Evolutionary conservation across 2,329 filamentous ascomycete species (phyloP).

Genomic region (Neonectria punicea): DNA sequence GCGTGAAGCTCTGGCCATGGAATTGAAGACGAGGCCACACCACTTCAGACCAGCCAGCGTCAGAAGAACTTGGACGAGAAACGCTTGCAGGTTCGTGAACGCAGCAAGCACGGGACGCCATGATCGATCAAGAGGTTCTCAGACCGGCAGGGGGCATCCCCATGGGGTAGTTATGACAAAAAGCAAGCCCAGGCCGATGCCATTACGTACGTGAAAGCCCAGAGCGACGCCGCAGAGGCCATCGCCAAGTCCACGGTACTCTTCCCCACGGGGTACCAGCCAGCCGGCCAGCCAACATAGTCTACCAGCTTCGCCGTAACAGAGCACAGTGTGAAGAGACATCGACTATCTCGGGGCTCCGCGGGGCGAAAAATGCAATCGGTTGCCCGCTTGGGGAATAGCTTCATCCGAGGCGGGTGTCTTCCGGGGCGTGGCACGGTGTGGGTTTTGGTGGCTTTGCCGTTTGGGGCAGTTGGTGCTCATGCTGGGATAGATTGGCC

Average conservation of each 20-base stretch:
- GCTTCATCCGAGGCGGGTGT: neutral
- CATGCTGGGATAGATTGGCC: neutral
- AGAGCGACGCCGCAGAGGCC: neutral
- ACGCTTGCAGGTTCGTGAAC: too few relatives aligned
- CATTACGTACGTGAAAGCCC: constrained; percentile 30
- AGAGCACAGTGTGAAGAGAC: neutral
- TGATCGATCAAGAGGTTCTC: neutral
- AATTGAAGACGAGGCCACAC: neutral
- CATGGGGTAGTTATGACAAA: constrained; percentile 18
- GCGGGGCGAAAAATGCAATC: constrained; percentile 29
- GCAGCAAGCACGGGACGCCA: neutral
- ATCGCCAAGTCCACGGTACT: constrained; percentile 12
- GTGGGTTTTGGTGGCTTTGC: neutral
- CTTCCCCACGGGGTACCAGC: constrained; percentile 24
- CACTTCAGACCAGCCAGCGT: too few relatives aligned
- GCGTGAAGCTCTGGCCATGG: neutral
- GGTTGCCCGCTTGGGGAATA: constrained; percentile 34
- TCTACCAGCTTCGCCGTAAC: neutral
- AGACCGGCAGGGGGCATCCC: constrained; percentile 6
- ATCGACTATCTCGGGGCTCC: constrained; percentile 34
- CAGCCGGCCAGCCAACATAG: neutral
- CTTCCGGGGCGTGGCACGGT: too few relatives aligned
- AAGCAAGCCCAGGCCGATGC: constrained; percentile 7
- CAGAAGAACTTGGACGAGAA: neutral
- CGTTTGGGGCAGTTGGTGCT: neutral